Percentiles rank a stretch among this genome's conserved stretches.
Conservation (phyloP, 2,329 filamentous ascomycete genomes). For the Alternaria tenuissima region DNA sequence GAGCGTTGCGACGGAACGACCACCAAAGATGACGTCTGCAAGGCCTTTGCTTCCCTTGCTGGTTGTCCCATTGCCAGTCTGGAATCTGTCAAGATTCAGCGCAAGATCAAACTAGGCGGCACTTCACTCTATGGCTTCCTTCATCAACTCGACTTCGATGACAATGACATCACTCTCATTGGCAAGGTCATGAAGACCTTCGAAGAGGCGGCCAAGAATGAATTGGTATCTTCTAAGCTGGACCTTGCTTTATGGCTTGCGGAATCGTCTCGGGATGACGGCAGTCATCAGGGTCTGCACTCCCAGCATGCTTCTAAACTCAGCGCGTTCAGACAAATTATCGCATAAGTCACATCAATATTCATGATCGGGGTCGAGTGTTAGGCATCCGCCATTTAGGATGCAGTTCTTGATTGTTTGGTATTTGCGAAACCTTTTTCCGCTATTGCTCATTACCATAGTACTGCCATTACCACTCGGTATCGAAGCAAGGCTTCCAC, state of each 20-base stretch:
- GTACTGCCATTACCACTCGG: not conserved
- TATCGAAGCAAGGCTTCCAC: not conserved
- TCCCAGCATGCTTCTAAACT: not conserved
- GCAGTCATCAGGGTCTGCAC: not conserved
- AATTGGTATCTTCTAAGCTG: not conserved
- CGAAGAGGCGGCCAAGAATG: not conserved
- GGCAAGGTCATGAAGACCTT: not conserved
- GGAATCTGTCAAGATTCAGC: not conserved
- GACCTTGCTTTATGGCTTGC: not conserved
- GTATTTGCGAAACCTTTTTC: too few relatives aligned
- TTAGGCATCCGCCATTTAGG: not conserved
- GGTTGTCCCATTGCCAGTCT: not conserved
- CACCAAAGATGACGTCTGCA: constrained; percentile 5
- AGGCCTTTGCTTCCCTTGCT: not conserved
- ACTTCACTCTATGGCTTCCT: constrained; percentile 1
- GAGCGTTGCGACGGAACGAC: not conserved
- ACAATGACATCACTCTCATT: not conserved
- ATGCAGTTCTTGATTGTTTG: not conserved
- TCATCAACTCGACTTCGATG: not conserved
- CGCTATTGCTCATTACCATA: not conserved
- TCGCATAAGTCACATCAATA: not conserved
- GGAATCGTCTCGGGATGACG: not conserved
- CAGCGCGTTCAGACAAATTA: not conserved
- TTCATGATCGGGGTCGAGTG: not conserved
- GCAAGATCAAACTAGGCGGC: not conserved